phyloP scores from a whole-genome alignment of 352 stramenopile species.

The Phytophthora brassicae region DNA sequence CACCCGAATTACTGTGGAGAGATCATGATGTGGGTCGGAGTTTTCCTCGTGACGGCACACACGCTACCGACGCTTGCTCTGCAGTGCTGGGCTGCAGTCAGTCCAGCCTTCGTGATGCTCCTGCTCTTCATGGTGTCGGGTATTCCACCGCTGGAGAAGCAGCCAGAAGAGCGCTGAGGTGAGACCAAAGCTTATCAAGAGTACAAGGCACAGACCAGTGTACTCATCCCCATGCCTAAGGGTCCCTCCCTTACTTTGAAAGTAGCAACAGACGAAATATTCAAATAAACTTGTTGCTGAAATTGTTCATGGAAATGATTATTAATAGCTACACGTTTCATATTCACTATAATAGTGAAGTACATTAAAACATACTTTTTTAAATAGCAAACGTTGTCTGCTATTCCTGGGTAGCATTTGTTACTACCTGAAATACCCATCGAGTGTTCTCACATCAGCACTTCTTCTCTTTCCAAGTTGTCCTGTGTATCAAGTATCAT shows the following conservation, averaged over 20 bases:
- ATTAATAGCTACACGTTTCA: too few species aligned
- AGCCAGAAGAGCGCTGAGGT: conserved; percentile 73
- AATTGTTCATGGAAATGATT: too few species aligned
- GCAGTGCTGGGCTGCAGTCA: conserved; percentile 45
- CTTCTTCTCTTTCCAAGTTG: conserved; percentile 1
- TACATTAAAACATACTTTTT: too few species aligned
- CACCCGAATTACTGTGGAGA: conserved; percentile 95
- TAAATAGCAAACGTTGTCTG: conserved; percentile 8
- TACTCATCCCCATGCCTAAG: conserved; percentile 53
- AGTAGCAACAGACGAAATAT: too few species aligned
- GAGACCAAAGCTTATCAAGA: conserved; percentile 57
- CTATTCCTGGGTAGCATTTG: conserved; percentile 14
- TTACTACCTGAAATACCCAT: conserved; percentile 6
- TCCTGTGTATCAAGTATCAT: conserved; percentile 11
- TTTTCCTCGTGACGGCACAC: conserved; percentile 55
- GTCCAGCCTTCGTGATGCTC: conserved; percentile 71
- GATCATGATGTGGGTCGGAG: conserved; percentile 87
- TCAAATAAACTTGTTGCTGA: too few species aligned
- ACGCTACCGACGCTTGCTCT: conserved; percentile 39
- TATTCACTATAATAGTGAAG: too few species aligned
- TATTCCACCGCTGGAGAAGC: conserved; percentile 77
- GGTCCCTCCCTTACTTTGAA: not conserved
- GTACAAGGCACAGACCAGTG: conserved; percentile 76
- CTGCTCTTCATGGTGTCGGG: conserved; percentile 75
- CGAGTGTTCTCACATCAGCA: not conserved